These are phyloP conservation scores for Rhizophagus prolifer DNA, from an alignment of 192 early-diverging fungal genomes.

Conservation along the genomic window DNA sequence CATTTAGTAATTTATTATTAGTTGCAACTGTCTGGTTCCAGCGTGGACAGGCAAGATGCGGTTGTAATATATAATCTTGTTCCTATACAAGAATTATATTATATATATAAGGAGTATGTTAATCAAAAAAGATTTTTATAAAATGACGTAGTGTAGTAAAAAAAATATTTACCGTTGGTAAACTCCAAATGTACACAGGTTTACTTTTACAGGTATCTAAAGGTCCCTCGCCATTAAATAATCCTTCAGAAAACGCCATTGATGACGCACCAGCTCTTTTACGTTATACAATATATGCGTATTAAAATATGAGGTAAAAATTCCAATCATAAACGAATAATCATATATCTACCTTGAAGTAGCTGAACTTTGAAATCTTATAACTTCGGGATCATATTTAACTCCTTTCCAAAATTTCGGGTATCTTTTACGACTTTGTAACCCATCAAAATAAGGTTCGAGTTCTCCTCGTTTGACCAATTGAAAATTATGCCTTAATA, in stretches of 20 bases:
- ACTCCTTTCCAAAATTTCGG: too few species aligned
- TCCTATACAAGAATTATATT: neutral
- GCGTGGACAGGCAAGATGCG: neutral
- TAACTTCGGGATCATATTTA: too few species aligned
- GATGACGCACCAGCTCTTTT: neutral
- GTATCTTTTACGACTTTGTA: neutral
- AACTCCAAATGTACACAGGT: neutral
- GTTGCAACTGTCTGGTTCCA: neutral
- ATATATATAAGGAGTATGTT: neutral
- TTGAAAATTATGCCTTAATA: too few species aligned
- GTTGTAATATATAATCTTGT: neutral
- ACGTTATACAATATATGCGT: too few species aligned
- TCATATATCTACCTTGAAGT: neutral
- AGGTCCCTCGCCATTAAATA: too few species aligned
- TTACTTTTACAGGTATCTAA: neutral
- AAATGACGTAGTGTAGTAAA: neutral
- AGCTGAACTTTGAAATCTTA: too few species aligned
- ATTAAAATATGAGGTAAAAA: neutral
- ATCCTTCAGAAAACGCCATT: slow-evolving; percentile 1
- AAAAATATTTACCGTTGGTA: neutral
- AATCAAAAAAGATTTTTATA: neutral
- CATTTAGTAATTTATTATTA: neutral
- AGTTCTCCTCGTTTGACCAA: too few species aligned
- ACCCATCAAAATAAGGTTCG: neutral
- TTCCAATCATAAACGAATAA: neutral